These are phyloP conservation scores for Starmerella etchellsii DNA, from an alignment of 805 yeast species.

Conservation along the genomic window DNA sequence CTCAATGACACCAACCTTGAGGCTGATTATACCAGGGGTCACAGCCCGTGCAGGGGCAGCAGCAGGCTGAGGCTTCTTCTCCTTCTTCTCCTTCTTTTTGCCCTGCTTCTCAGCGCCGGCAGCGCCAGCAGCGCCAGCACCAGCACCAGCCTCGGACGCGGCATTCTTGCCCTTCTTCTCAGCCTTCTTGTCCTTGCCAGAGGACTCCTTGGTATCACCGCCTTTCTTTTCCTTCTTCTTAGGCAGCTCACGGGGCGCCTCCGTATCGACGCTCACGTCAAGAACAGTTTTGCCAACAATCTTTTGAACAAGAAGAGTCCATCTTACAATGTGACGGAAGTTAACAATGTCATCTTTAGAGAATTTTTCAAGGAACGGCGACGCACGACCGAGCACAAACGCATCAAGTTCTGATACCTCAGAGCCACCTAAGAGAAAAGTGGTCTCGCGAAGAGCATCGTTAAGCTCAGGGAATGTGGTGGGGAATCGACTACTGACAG, in stretches of 20 bases:
- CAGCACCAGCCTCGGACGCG: slow-evolving; percentile 22
- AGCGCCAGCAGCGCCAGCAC: slow-evolving; percentile 22
- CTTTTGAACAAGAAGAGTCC: slow-evolving; percentile 81
- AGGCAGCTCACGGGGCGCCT: slow-evolving; percentile 57
- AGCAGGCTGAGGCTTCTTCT: slow-evolving; percentile 43
- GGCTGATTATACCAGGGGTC: slow-evolving; percentile 69
- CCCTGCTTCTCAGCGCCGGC: slow-evolving; percentile 18
- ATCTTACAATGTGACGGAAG: slow-evolving; percentile 77
- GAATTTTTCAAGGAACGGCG: slow-evolving; percentile 49
- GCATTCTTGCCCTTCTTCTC: slow-evolving; percentile 30
- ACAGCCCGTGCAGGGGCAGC: slow-evolving; percentile 33
- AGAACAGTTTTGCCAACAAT: slow-evolving; percentile 37
- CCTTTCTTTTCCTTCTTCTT: slow-evolving; percentile 28
- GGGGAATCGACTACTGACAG: slow-evolving; percentile 54
- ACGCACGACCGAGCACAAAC: slow-evolving; percentile 49
- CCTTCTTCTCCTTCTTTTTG: slow-evolving; percentile 32
- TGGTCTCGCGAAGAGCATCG: slow-evolving; percentile 49
- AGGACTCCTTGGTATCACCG: slow-evolving; percentile 24
- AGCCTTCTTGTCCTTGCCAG: slow-evolving; percentile 19
- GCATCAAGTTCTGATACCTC: slow-evolving; percentile 58
- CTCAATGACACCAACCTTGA: slow-evolving; percentile 92
- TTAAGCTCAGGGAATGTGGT: slow-evolving; percentile 45
- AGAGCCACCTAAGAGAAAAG: slow-evolving; percentile 56
- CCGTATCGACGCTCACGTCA: slow-evolving; percentile 44
- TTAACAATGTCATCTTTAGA: slow-evolving; percentile 44